A percentile compares a stretch with the other conserved stretches of the same genome.
Conservation (phyloP, 1,284 basidiomycete genomes). For the Volvariella surrecta region DNA sequence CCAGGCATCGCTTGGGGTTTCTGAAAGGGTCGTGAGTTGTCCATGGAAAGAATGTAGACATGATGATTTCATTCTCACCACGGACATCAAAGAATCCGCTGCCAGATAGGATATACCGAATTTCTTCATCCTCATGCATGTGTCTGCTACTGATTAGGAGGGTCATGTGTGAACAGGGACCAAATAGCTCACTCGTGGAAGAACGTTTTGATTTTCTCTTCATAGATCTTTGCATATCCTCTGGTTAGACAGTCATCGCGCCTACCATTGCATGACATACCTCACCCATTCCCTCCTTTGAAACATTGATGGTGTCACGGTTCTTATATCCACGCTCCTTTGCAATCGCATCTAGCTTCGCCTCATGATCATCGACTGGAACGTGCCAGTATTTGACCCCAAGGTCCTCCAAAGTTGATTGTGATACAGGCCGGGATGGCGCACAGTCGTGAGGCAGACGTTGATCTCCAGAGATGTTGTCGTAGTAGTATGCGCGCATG, state of each 20-base stretch:
- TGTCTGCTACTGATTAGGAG: constrained; percentile 35
- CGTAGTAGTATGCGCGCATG: constrained; percentile 81
- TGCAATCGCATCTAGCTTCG: constrained; percentile 45
- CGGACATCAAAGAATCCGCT: constrained; percentile 82
- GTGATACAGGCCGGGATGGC: constrained; percentile 43
- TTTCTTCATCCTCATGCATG: constrained; percentile 87
- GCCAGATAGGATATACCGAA: constrained; percentile 76
- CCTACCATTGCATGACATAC: constrained; percentile 10
- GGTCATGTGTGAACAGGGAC: neutral
- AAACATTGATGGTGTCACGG: constrained; percentile 60
- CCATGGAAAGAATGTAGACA: constrained; percentile 11
- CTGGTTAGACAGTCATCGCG: neutral
- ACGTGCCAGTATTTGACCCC: constrained; percentile 53
- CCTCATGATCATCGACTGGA: constrained; percentile 39
- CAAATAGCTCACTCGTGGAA: constrained; percentile 55
- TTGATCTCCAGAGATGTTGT: constrained; percentile 71
- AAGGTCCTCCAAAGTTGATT: constrained; percentile 29
- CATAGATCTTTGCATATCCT: constrained; percentile 32
- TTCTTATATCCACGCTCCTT: constrained; percentile 61
- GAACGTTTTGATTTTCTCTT: constrained; percentile 64
- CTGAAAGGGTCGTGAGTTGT: constrained; percentile 18
- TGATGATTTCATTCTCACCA: constrained; percentile 28
- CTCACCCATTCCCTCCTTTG: constrained; percentile 60
- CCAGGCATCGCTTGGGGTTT: constrained; percentile 57
- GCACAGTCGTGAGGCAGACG: constrained; percentile 62